Base-by-base conservation (phyloP, 495 filamentous ascomycete genomes). In the Penicillium egyptiacum region DNA sequence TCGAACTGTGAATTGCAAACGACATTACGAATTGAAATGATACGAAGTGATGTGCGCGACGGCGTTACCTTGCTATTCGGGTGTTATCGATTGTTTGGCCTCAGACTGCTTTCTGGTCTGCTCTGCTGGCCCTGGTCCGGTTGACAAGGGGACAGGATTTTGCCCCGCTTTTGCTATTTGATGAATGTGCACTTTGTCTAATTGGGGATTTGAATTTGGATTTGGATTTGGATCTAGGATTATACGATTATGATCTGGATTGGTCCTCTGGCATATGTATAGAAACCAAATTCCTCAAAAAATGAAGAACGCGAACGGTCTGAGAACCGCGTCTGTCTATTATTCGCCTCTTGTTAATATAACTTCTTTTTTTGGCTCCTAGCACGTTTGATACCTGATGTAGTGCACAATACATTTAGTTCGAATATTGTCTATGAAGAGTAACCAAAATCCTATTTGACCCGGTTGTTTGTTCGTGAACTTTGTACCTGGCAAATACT, bases 11-110 rank as follows among this genome's bases (percentile, higher is more conserved):
- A 3, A 48, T 37, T 40, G 30, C n/a, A 45, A 54, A 54, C 20
- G 52, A 45, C 14, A 25, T 45, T 25, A 54, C 30, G 52, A 54
- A 54, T 23, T 54, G 51, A 46, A 54, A 45, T 37, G 52, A 52
- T 11, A 52, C n/a, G 33, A 20, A 35, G 19, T 23, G 33, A 37
- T 37, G 33, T 11, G 23, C 12, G 14, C 20, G 26, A 26, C 35
- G 35, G n/a, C n/a, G 23, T 25, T 39, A 52, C 28, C 33, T 25
- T 25, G 49, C 10, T 16, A 53, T 53, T n/a, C 17, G 23, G 26
- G n/a, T 20, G 37, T 33, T 33, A 33, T 17, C 35, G 16, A 25
- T 5, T 8, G 51, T 53, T 53, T 44, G 23, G 50, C 35, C 49
- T 4, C 8, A 7, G 49, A 14, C 49, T 19, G 20, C 39, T 39